These are phyloP conservation scores for Leishmania gerbilli DNA, from an alignment of 208 protist genomes.

Conservation along the genomic window DNA sequence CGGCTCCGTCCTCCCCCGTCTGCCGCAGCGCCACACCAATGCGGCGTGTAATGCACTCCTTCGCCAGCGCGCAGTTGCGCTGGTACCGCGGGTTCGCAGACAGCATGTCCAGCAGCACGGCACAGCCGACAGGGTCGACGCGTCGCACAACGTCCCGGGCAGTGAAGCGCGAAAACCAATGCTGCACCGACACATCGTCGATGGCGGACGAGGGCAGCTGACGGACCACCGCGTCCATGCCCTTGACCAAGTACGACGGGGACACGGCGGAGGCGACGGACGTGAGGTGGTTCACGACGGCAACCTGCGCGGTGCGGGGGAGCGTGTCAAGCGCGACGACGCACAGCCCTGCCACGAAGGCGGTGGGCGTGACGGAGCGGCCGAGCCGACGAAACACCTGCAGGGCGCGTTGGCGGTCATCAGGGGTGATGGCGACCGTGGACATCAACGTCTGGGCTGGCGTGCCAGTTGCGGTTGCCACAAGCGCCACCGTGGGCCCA, in stretches of 20 bases:
- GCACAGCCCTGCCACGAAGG: slow-evolving; percentile 74
- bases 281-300: slow-evolving; percentile 70
- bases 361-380: slow-evolving; percentile 40
- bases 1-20: slow-evolving; percentile 9
- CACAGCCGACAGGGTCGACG: slow-evolving; percentile 44
- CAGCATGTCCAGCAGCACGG: slow-evolving; percentile 52
- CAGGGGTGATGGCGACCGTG: slow-evolving; percentile 14
- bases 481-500: neutral
- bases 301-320: slow-evolving; percentile 43
- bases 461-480: neutral
- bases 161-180: slow-evolving; percentile 79
- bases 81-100: slow-evolving; percentile 30
- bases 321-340: slow-evolving; percentile 47
- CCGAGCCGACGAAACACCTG: slow-evolving; percentile 59
- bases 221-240: slow-evolving; percentile 41
- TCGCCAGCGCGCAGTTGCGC: slow-evolving; percentile 42
- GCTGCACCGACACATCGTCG: slow-evolving; percentile 71
- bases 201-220: slow-evolving; percentile 24
- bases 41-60: slow-evolving; percentile 34
- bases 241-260: slow-evolving; percentile 49
- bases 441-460: neutral
- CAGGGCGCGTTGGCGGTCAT: slow-evolving; percentile 34
- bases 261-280: slow-evolving; percentile 50
- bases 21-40: slow-evolving; percentile 32
- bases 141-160: slow-evolving; percentile 55